A percentile compares a stretch with the other conserved stretches of the same genome.
These are phyloP conservation scores for Trichoderma erinaceum DNA, from an alignment of 495 filamentous ascomycete genomes.

Conservation along the genomic window DNA sequence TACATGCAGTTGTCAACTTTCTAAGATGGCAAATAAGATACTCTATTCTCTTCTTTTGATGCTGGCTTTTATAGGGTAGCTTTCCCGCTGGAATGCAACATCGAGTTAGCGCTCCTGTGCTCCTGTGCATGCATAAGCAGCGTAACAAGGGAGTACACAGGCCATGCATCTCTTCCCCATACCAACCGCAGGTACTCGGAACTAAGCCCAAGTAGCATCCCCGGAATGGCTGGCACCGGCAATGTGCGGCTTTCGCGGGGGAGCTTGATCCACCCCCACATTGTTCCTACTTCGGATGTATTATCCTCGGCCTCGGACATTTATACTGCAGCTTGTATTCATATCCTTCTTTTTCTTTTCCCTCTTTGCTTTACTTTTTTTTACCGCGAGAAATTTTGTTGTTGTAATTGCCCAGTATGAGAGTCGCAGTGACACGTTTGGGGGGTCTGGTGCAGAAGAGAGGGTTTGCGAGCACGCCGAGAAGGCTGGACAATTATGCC, in stretches of 20 bases:
- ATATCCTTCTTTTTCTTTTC: not conserved
- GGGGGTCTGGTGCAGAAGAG: constrained; percentile 30
- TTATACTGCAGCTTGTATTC: not conserved
- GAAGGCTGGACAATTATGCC: constrained; percentile 61
- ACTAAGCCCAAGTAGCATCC: not conserved
- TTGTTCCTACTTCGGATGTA: constrained; percentile 13
- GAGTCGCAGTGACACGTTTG: constrained; percentile 19
- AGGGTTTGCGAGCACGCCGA: constrained; percentile 51
- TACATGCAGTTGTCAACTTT: too few relatives aligned
- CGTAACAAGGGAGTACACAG: not conserved
- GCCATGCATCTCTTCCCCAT: not conserved
- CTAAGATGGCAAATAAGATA: too few relatives aligned
- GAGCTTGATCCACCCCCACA: constrained; percentile 16
- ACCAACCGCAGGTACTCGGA: not conserved
- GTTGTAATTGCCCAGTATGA: constrained; percentile 18
- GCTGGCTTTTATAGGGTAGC: too few relatives aligned
- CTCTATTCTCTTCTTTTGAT: not conserved
- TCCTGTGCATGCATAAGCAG: too few relatives aligned
- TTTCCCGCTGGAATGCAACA: too few relatives aligned
- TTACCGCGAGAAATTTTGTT: not conserved
- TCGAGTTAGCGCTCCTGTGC: too few relatives aligned
- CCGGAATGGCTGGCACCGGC: constrained; percentile 24
- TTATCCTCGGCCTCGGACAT: not conserved
- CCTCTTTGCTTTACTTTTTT: not conserved
- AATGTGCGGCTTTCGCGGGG: constrained; percentile 31